Evolutionary conservation across 2,329 filamentous ascomycete genomes (phyloP), one percentile per base, ranked within the genome.

Genomic region (Coniochaeta prunicola): DNA sequence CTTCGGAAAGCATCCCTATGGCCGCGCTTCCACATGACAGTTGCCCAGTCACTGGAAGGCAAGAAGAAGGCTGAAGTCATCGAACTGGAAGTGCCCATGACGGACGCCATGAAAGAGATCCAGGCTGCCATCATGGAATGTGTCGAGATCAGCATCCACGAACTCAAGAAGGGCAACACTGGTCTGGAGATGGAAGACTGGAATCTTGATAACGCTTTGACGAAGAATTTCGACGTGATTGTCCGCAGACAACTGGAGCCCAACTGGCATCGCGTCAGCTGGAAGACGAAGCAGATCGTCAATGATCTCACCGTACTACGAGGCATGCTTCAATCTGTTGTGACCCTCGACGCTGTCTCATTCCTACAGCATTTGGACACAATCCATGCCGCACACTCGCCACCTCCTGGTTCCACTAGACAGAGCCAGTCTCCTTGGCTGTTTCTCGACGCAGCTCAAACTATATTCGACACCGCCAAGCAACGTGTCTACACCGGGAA

Each of bases 131-230:
- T 97, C 60, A 84, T 99, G 73, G 93, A 97, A 70, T 99, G 94
- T 69, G 92, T 99, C 19, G 93, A 97, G 73, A 88, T 91, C 65
- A 96, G 92, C 69, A 94, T 99, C 64, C 86, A 90, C 58, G 94
- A 99, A 74, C 81, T 99, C 48, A 96, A 93, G 71, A 97, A 96
- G 74, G 84, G 86, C 19, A 97, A 97, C 68, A 83, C 86, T 1
- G 92, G 92, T 2, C 78, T 99, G 7, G 93, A 97, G 65, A 92
- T 97, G 86, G 92, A 96, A 60, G 92, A 97, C 68, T 97, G 93
- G 93, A 97, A 91, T 56, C 79, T 96, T 19, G 93, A 97, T 71
- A 97, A 90, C 68, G 93, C 93, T 36, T 76, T 97, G 61, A 89
- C 97, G 64, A 90, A 89, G 68, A 96, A 92, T 67, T 99, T 99